Conservation (phyloP, 1,284 basidiomycete species). For the Tremellales sp. region DNA sequence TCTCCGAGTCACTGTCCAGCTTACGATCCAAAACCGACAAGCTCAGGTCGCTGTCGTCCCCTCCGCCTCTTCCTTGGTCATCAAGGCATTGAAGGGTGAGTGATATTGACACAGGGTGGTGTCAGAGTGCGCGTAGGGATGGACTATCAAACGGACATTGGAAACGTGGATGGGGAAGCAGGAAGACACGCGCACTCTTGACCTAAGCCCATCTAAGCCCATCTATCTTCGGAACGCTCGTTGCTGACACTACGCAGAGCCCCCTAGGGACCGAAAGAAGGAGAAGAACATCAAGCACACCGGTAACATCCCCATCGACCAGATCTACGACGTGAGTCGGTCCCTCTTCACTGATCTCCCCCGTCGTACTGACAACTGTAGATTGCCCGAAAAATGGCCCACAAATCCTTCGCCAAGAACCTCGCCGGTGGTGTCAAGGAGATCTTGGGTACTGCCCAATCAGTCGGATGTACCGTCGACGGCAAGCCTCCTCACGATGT, state of each 20-base stretch:
- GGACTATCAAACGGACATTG: too few species aligned
- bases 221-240: too few species aligned
- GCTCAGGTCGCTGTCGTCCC: constrained; percentile 95
- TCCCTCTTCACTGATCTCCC: too few species aligned
- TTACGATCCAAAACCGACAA: constrained; percentile 99
- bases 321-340: constrained; percentile 72
- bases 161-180: too few species aligned
- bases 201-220: too few species aligned
- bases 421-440: constrained; percentile 89
- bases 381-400: constrained; percentile 78
- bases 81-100: constrained; percentile 93
- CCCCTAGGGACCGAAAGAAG: constrained; percentile 99
- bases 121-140: too few species aligned
- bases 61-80: constrained; percentile 95
- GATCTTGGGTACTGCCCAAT: constrained; percentile 89
- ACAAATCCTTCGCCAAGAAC: constrained; percentile 91
- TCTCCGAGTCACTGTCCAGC: constrained; percentile 97
- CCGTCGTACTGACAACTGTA: constrained; percentile 15
- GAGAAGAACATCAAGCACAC: constrained; percentile 99
- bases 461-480: constrained; percentile 92
- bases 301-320: constrained; percentile 92
- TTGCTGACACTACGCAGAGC: too few species aligned
- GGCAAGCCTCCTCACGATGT: constrained; percentile 90
- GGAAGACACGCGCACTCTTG: too few species aligned
- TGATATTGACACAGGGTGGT: too few species aligned